Conservation (phyloP, 306 rosid genomes). For the Urtica urens region DNA sequence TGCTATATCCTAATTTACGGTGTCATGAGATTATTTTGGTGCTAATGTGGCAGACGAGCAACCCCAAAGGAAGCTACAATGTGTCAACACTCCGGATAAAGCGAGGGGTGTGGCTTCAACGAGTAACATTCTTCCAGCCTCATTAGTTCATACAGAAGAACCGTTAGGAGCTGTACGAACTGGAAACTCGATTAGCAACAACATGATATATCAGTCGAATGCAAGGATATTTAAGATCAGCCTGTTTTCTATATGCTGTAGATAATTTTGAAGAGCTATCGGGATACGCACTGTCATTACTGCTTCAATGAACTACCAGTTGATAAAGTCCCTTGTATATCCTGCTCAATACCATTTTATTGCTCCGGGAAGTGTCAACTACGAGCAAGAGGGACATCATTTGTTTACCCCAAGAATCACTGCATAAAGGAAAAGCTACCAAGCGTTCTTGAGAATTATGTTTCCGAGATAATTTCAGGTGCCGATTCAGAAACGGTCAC, state of each 20-base stretch:
- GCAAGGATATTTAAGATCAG: not conserved
- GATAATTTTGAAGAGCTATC: constrained; percentile 65
- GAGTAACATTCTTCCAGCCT: constrained; percentile 43
- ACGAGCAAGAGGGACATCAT: constrained; percentile 46
- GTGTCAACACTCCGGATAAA: constrained; percentile 41
- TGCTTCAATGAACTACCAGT: constrained; percentile 80
- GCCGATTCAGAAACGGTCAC: constrained; percentile 26
- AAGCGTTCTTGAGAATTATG: constrained; percentile 32
- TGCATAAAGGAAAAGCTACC: constrained; percentile 31
- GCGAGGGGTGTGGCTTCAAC: constrained; percentile 60
- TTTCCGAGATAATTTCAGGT: constrained; percentile 28
- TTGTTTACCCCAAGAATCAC: constrained; percentile 20
- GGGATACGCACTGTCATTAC: constrained; percentile 83
- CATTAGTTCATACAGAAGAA: constrained; percentile 67
- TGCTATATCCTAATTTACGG: not conserved
- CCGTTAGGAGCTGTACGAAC: constrained; percentile 64
- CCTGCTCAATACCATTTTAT: constrained; percentile 69
- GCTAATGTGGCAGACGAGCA: constrained; percentile 51
- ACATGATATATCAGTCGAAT: constrained; percentile 3
- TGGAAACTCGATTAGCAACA: not conserved
- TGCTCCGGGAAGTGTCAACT: constrained; percentile 63
- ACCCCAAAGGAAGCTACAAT: constrained; percentile 35
- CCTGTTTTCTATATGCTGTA: constrained; percentile 15
- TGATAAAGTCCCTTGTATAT: constrained; percentile 67
- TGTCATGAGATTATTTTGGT: constrained; percentile 16